Evolutionary conservation across 148 eudicot species (phyloP).

Genomic region (Rhododendron williamsianum): DNA sequence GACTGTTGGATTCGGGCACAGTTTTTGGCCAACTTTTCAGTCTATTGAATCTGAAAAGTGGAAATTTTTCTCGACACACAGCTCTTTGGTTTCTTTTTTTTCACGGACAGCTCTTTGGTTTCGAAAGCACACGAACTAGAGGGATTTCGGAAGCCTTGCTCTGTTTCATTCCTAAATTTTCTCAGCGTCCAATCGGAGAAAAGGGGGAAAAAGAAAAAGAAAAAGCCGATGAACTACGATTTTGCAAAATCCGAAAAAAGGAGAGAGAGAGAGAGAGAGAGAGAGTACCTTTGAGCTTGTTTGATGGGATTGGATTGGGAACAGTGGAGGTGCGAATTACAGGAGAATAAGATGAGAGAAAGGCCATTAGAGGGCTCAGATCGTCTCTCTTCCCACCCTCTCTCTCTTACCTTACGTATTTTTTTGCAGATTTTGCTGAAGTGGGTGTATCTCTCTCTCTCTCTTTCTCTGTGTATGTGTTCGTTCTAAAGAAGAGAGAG

Average conservation of each 20-base stretch:
- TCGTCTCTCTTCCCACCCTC: not conserved
- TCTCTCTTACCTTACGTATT: not conserved
- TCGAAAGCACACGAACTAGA: not conserved
- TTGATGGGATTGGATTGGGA: slow-evolving; percentile 10
- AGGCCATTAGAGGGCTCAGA: slow-evolving; percentile 5
- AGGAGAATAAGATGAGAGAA: not conserved
- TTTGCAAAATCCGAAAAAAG: not conserved
- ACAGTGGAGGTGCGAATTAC: not conserved
- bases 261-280: not conserved
- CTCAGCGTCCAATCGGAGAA: not conserved
- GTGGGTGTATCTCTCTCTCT: not conserved
- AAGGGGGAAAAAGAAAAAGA: not conserved
- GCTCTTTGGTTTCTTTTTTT: not conserved
- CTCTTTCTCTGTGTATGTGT: too few species aligned
- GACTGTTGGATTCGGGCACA: not conserved
- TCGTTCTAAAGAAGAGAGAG: too few species aligned
- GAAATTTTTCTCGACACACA: not conserved
- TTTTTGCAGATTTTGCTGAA: not conserved
- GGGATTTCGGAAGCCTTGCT: not conserved
- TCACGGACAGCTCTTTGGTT: too few species aligned
- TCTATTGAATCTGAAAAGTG: not conserved
- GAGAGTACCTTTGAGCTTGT: not conserved
- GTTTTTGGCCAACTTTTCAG: not conserved
- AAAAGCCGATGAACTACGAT: not conserved
- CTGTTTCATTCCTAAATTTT: not conserved